Percentiles rank a stretch among this genome's conserved stretches.
These are phyloP conservation scores for Aspergillus diversus DNA, from an alignment of 495 filamentous ascomycete species.

Conservation along the genomic window DNA sequence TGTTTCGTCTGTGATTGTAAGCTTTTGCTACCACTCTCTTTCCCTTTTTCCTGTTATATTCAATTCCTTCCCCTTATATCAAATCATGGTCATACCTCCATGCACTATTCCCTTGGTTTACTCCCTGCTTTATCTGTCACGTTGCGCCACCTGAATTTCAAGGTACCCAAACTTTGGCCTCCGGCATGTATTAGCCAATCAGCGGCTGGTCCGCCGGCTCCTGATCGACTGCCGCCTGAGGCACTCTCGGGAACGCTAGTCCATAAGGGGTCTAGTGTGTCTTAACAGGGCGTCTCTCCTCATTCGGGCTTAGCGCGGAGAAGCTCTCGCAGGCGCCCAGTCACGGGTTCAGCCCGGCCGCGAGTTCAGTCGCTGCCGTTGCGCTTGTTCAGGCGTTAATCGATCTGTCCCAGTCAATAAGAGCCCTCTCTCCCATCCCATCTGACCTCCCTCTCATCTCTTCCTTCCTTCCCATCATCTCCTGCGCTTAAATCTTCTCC, in stretches of 20 bases:
- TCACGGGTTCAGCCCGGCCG: slow-evolving; percentile 44
- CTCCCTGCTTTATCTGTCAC: slow-evolving; percentile 32
- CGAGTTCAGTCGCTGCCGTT: slow-evolving; percentile 21
- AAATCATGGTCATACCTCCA: not conserved
- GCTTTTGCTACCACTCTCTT: not conserved
- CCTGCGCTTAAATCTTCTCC: slow-evolving; percentile 20
- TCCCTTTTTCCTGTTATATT: not conserved
- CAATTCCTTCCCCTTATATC: not conserved
- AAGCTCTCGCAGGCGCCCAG: slow-evolving; percentile 40
- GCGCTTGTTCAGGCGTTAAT: slow-evolving; percentile 19
- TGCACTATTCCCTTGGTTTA: not conserved
- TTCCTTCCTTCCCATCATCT: slow-evolving; percentile 8
- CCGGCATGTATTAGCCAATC: slow-evolving; percentile 19
- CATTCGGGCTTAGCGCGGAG: slow-evolving; percentile 33
- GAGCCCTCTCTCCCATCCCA: slow-evolving; percentile 6
- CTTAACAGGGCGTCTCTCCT: slow-evolving; percentile 26
- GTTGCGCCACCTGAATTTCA: slow-evolving; percentile 21
- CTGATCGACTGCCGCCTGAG: slow-evolving; percentile 39
- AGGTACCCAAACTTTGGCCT: slow-evolving; percentile 24
- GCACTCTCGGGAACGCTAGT: slow-evolving; percentile 46
- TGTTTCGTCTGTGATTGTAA: too few relatives aligned
- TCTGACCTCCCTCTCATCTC: slow-evolving; percentile 13
- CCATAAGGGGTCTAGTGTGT: slow-evolving; percentile 24
- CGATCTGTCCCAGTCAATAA: slow-evolving; percentile 15
- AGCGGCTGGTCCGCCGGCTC: slow-evolving; percentile 30